Base-by-base conservation (phyloP, 2,329 filamentous ascomycete genomes). In the Onygenales sp. region DNA sequence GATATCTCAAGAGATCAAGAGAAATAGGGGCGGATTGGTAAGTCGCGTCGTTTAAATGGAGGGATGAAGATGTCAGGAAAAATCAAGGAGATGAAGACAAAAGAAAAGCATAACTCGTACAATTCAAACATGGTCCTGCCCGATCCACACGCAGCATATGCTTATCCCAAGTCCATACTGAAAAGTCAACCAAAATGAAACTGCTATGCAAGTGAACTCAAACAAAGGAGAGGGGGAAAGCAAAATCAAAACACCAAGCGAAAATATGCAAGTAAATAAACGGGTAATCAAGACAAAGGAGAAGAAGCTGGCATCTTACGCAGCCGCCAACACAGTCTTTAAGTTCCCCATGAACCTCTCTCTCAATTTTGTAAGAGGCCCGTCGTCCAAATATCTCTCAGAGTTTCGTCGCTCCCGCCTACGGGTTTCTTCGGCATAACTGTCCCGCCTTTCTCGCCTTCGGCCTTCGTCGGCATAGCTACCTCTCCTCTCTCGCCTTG, bases 301-400 rank as follows among this genome's bases (percentile, higher is more conserved):
- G 14, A 42, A 51, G 4, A 43, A 44, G 34, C 2, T 27, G 14
- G 17, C 21, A 9, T 13, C 39, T 47, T 17, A 46, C 21, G 55
- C 55, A 32, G 53, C 53, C 6, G 52, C 37, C 37, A 57, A 52
- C 13, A 55, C 53, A 46, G 53, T 47, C 42, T 49, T 55, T n/a
- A 57, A 34, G 43, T 53, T 55, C 37, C 49, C 53, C 43, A 44
- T 44, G 17, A 57, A 51, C 32, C 42, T 53, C 27, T 57, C 55
- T 31, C 44, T 53, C 47, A 57, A 51, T 40, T 39, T 53, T 14
- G 53, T 50, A 3, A 46, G 21, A 42, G 55, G 47, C 40, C 31
- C 50, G 17, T 53, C 53, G 5, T 55, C 51, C 3, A 11, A n/a
- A 36, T 47, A 52, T 42, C 40, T 52, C 14, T 43, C 54, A 43